phyloP scores from a whole-genome alignment of 164 flowering plant species.

The Litsea cubeba region DNA sequence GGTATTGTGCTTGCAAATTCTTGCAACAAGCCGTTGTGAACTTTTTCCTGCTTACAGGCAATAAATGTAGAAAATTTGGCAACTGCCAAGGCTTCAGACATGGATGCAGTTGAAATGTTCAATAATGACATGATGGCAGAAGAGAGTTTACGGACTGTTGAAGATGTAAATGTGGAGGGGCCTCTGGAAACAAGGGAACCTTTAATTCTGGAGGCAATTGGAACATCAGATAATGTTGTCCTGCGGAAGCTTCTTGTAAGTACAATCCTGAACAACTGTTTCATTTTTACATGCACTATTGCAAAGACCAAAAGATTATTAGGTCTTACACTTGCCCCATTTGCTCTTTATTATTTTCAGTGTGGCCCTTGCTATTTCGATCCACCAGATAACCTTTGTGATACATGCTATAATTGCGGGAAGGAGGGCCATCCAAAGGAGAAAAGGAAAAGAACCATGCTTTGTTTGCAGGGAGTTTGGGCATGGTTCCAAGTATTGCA shows the following conservation, averaged over 20 bases:
- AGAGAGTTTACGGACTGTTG: neutral
- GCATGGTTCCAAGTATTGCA: slow-evolving; percentile 60
- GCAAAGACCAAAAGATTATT: neutral
- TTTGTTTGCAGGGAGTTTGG: slow-evolving; percentile 92
- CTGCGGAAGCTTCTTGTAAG: slow-evolving; percentile 64
- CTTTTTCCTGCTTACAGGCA: neutral
- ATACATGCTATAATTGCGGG: slow-evolving; percentile 53
- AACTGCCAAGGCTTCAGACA: neutral
- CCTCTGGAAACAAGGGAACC: slow-evolving; percentile 9
- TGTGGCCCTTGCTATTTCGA: slow-evolving; percentile 73
- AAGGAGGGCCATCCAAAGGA: slow-evolving; percentile 49
- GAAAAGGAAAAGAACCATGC: slow-evolving; percentile 70
- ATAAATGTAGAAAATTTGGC: neutral
- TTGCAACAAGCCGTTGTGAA: neutral
- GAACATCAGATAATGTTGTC: slow-evolving; percentile 35
- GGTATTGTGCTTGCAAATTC: neutral
- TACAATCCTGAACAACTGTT: slow-evolving; percentile 2
- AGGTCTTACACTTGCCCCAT: slow-evolving; percentile 1
- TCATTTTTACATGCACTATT: neutral
- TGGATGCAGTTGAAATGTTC: neutral
- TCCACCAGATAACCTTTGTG: slow-evolving; percentile 43
- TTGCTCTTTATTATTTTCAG: slow-evolving; percentile 20
- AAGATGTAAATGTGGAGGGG: slow-evolving; percentile 12
- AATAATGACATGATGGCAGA: neutral
- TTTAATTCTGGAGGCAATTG: slow-evolving; percentile 24